A percentile compares a stretch with the other conserved stretches of the same genome.
These are phyloP conservation scores for Coffea canephora DNA, from an alignment of 257 asterid species.

Conservation along the genomic window DNA sequence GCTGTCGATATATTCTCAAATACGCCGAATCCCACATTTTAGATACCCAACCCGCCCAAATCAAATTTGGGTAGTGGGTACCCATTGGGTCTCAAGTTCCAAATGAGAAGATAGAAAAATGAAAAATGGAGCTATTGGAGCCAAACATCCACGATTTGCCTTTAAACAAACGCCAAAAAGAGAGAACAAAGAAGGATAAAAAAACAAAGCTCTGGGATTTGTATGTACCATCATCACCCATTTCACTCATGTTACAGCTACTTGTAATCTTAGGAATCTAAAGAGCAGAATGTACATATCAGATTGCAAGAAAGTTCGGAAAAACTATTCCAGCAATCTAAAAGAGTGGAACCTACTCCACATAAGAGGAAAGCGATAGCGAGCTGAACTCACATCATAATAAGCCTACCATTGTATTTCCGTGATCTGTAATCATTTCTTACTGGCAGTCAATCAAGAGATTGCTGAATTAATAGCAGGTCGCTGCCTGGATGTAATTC, in stretches of 20 bases:
- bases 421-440: neutral
- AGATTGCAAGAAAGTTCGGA: neutral
- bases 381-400: neutral
- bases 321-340: neutral
- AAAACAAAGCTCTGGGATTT: neutral
- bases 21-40: too few species aligned
- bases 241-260: neutral
- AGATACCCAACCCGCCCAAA: too few species aligned
- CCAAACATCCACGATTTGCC: neutral
- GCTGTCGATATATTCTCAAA: too few species aligned
- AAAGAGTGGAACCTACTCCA: neutral
- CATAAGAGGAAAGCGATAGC: neutral
- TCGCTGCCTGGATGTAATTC: neutral
- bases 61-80: too few species aligned
- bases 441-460: conserved; percentile 6
- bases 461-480: neutral
- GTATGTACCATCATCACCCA: neutral
- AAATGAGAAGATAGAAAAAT: neutral
- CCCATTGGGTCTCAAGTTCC: neutral
- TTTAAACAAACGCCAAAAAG: too few species aligned
- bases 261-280: neutral
- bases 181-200: too few species aligned
- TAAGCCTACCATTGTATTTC: conserved; percentile 3
- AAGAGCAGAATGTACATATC: neutral
- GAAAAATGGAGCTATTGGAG: neutral